Conservation (phyloP, 805 yeast species). For the Cyberlindnera euphorbiae region DNA sequence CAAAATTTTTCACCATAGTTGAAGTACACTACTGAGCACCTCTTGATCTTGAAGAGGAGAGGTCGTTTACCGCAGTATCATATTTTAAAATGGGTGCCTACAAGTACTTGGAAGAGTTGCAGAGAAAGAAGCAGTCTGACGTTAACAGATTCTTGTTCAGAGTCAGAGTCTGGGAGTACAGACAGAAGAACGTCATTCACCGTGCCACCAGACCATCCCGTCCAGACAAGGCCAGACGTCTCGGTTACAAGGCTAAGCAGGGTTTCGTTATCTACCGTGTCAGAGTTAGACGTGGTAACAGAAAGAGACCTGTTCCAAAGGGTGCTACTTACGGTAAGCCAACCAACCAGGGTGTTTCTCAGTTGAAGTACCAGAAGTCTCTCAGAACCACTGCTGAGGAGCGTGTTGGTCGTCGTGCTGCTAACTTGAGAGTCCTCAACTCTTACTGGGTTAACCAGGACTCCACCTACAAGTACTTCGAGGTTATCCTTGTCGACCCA, state of each 20-base stretch:
- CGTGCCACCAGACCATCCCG: slow-evolving; percentile 98
- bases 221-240: slow-evolving; percentile 99
- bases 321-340: slow-evolving; percentile 99
- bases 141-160: slow-evolving; percentile 97
- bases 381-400: slow-evolving; percentile 98
- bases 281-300: slow-evolving; percentile 99
- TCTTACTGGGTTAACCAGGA: slow-evolving; percentile 99
- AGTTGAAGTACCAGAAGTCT: slow-evolving; percentile 98
- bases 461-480: slow-evolving; percentile 98
- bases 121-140: slow-evolving; percentile 99
- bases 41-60: too few relatives aligned
- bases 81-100: slow-evolving; percentile 87
- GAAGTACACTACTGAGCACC: too few relatives aligned
- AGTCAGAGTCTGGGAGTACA: slow-evolving; percentile 99
- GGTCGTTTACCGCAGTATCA: background rate
- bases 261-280: slow-evolving; percentile 98
- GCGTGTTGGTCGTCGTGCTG: slow-evolving; percentile 98
- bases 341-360: slow-evolving; percentile 99
- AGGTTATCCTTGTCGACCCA: slow-evolving; percentile 97
- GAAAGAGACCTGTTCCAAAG: slow-evolving; percentile 99
- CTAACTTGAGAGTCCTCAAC: slow-evolving; percentile 98
- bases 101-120: slow-evolving; percentile 98
- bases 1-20: too few relatives aligned
- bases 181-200: slow-evolving; percentile 98
- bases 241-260: slow-evolving; percentile 99